These are phyloP conservation scores for Coniella vitis DNA, from an alignment of 2,329 filamentous ascomycete genomes.

Conservation along the genomic window DNA sequence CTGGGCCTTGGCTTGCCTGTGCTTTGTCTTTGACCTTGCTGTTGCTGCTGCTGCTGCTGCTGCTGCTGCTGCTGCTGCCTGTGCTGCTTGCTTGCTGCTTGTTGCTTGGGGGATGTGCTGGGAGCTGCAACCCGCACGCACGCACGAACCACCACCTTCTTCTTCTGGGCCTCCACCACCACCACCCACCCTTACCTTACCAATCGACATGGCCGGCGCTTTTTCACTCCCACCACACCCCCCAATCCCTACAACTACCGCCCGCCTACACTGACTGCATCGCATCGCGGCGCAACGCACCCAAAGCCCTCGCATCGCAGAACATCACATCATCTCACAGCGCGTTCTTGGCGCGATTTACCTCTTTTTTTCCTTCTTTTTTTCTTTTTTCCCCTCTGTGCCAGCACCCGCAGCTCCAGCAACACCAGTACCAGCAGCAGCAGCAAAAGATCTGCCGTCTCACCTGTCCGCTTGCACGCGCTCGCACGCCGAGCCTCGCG, in stretches of 20 bases:
- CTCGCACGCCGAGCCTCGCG: too few relatives aligned
- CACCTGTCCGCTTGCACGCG: too few relatives aligned
- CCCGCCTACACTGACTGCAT: slow-evolving; percentile 1
- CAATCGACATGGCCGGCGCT: too few relatives aligned
- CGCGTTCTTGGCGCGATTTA: not conserved
- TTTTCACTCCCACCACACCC: too few relatives aligned
- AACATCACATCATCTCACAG: slow-evolving; percentile 6
- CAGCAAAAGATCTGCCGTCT: too few relatives aligned
- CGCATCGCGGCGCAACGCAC: slow-evolving; percentile 4
- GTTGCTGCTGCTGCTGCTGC: not conserved
- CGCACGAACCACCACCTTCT: slow-evolving; percentile 6
- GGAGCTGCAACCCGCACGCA: too few relatives aligned
- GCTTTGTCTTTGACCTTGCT: not conserved
- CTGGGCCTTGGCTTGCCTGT: too few relatives aligned
- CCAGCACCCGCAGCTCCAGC: not conserved
- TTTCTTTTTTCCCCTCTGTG: not conserved
- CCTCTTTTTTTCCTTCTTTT: too few relatives aligned
- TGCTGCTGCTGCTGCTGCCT: too few relatives aligned
- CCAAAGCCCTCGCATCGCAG: slow-evolving; percentile 5
- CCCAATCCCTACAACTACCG: not conserved
- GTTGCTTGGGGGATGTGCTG: too few relatives aligned
- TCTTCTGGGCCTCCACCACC: not conserved
- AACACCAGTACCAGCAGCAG: too few relatives aligned
- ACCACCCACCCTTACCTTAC: not conserved
- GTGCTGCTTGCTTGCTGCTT: too few relatives aligned